Evolutionary conservation across 2,329 filamentous ascomycete species (phyloP).

Genomic region (Colletotrichum sidae): DNA sequence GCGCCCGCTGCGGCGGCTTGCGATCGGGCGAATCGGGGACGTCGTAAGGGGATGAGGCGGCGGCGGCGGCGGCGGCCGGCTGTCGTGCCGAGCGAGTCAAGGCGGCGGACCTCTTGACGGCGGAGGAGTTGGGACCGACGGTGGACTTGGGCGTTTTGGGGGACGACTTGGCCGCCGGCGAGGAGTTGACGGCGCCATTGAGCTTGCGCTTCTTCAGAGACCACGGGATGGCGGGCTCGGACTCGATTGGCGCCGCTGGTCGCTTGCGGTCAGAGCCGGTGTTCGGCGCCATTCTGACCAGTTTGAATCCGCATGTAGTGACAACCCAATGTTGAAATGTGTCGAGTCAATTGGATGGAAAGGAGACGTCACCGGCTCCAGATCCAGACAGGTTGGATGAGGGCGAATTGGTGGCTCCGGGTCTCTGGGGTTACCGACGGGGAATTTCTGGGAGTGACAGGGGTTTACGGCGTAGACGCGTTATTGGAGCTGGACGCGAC

Average conservation of each 20-base stretch:
- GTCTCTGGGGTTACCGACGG: slow-evolving; percentile 17
- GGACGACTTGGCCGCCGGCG: slow-evolving; percentile 43
- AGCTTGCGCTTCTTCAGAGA: slow-evolving; percentile 41
- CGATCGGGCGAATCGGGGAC: slow-evolving; percentile 41
- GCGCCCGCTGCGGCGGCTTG: slow-evolving; percentile 27
- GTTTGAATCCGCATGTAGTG: neutral
- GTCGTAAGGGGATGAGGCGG: slow-evolving; percentile 36
- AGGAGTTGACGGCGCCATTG: slow-evolving; percentile 45
- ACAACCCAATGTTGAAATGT: neutral
- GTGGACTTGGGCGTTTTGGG: slow-evolving; percentile 44
- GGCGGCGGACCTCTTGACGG: slow-evolving; percentile 5
- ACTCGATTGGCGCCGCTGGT: neutral
- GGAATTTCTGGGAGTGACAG: slow-evolving; percentile 15
- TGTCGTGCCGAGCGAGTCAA: slow-evolving; percentile 4
- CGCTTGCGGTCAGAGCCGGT: slow-evolving; percentile 24
- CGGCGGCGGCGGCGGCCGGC: slow-evolving; percentile 9
- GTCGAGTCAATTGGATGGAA: neutral
- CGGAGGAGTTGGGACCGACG: neutral
- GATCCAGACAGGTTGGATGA: neutral
- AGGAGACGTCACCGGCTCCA: neutral
- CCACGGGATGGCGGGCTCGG: slow-evolving; percentile 23
- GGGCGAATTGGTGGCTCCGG: slow-evolving; percentile 2
- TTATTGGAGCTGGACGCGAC: slow-evolving; percentile 11
- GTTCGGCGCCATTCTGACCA: slow-evolving; percentile 19
- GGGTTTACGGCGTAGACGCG: slow-evolving; percentile 7